Evolutionary conservation across 306 rosid genomes (phyloP).

Genomic region (Quercus alba): DNA sequence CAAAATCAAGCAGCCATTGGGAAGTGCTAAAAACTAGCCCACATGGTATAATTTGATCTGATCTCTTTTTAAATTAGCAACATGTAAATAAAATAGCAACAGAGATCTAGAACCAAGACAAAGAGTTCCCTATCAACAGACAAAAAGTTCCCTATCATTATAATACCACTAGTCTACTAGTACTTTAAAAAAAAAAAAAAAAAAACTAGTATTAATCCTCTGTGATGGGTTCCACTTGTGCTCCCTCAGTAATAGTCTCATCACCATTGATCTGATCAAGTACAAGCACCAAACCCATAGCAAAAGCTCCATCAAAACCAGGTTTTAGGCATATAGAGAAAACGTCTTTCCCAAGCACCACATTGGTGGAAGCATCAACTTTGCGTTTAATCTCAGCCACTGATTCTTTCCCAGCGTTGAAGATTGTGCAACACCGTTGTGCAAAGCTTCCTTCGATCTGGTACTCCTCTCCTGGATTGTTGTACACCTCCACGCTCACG

Average conservation of each 20-base stretch:
- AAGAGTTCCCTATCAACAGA: not conserved
- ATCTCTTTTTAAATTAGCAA: no score
- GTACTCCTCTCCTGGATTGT: constrained; percentile 45
- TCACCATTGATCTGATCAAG: constrained; percentile 84
- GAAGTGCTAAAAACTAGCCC: no score
- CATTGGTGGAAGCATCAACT: constrained; percentile 74
- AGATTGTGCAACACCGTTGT: constrained; percentile 61
- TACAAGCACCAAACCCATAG: constrained; percentile 81
- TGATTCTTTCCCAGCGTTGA: constrained; percentile 31
- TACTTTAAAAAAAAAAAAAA: not conserved
- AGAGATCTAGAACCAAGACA: not conserved
- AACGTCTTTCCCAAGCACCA: constrained; percentile 87
- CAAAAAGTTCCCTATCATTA: not conserved
- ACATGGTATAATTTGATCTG: no score
- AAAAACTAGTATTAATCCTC: constrained; percentile 7
- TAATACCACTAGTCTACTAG: not conserved
- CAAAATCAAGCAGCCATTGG: no score
- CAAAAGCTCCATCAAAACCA: constrained; percentile 80
- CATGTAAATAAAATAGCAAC: no score
- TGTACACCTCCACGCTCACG: constrained; percentile 63
- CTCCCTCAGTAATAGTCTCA: constrained; percentile 21
- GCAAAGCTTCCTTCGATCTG: constrained; percentile 77
- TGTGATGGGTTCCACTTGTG: constrained; percentile 39
- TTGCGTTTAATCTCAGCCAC: constrained; percentile 91
- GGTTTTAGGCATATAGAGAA: constrained; percentile 73